These are phyloP conservation scores for Botrytis galanthina DNA, from an alignment of 2,329 filamentous ascomycete species.

Conservation along the genomic window DNA sequence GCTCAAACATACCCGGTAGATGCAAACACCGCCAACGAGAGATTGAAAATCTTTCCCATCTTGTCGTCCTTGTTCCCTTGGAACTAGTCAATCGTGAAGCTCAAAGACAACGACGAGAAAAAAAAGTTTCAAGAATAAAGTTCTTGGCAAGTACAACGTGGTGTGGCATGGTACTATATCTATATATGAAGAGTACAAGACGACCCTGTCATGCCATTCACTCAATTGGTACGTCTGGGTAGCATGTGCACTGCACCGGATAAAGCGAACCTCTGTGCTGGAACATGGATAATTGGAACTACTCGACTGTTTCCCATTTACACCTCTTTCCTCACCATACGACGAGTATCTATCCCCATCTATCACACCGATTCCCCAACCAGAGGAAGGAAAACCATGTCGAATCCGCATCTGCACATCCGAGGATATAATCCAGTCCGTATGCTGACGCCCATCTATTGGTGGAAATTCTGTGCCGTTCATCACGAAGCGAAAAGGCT, in stretches of 20 bases:
- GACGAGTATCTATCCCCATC: not conserved
- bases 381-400: not conserved
- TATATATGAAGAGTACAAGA: slow-evolving; percentile 8
- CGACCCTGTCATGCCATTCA: not conserved
- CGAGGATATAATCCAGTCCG: not conserved
- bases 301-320: not conserved
- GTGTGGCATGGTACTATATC: slow-evolving; percentile 13
- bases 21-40: slow-evolving; percentile 44
- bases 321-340: not conserved
- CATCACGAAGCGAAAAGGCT: slow-evolving; percentile 1
- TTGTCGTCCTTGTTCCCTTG: not conserved
- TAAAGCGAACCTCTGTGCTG: slow-evolving; percentile 13
- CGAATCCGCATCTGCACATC: not conserved
- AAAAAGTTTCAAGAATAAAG: not conserved
- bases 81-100: not conserved
- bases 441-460: not conserved
- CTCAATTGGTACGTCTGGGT: not conserved
- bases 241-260: slow-evolving; percentile 8
- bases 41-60: slow-evolving; percentile 46
- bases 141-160: not conserved
- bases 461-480: not conserved
- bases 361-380: not conserved
- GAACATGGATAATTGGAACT: slow-evolving; percentile 10
- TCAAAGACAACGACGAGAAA: not conserved
- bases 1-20: slow-evolving; percentile 38